Conservation (phyloP, 23 red algal genomes). For the Agarophyton chilense region DNA sequence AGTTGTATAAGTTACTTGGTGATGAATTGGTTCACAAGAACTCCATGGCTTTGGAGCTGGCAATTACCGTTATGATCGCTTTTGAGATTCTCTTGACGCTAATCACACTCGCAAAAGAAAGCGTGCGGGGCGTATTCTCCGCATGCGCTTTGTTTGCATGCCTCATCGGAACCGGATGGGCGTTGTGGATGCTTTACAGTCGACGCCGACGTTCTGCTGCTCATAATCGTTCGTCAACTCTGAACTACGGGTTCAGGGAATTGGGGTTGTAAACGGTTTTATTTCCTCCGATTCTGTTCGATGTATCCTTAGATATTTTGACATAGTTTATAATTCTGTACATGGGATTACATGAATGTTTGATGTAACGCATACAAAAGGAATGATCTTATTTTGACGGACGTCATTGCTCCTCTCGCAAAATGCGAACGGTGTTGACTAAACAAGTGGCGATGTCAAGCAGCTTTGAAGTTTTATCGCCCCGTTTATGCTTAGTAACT, state of each 20-base stretch:
- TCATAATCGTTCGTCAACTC: not conserved
- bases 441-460: slow-evolving; percentile 60
- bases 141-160: slow-evolving; percentile 4
- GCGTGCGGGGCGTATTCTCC: not conserved
- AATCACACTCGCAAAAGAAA: slow-evolving; percentile 26
- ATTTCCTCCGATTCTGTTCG: too few relatives aligned
- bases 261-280: not conserved
- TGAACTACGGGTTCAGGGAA: not conserved
- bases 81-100: slow-evolving; percentile 90
- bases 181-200: slow-evolving; percentile 31
- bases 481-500: slow-evolving; percentile 37
- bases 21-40: slow-evolving; percentile 76
- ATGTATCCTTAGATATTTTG: too few relatives aligned
- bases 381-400: too few relatives aligned
- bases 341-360: too few relatives aligned
- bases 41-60: slow-evolving; percentile 76
- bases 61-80: slow-evolving; percentile 79
- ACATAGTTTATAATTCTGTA: too few relatives aligned
- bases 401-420: too few relatives aligned
- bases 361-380: too few relatives aligned
- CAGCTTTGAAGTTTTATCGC: slow-evolving; percentile 43
- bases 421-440: slow-evolving; percentile 55
- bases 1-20: slow-evolving; percentile 77
- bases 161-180: slow-evolving; percentile 13
- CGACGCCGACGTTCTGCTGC: not conserved